phyloP scores from a whole-genome alignment of 2,329 filamentous ascomycete species.

The Acrodontium crateriforme region DNA sequence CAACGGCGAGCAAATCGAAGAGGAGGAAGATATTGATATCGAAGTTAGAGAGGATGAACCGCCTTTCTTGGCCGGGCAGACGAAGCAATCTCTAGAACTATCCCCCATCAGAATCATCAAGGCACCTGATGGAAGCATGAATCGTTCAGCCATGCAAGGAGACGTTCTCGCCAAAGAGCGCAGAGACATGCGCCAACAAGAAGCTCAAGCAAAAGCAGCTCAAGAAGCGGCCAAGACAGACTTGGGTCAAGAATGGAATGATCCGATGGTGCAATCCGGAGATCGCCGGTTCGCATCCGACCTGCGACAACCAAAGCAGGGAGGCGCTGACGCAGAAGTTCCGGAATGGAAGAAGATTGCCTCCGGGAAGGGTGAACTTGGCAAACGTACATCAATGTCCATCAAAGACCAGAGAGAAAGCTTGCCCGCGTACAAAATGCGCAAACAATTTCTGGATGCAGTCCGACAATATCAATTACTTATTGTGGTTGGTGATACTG shows the following conservation, averaged over 20 bases:
- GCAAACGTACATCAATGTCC: constrained; percentile 75
- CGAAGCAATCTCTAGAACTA: constrained; percentile 86
- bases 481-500: constrained; percentile 94
- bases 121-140: constrained; percentile 94
- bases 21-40: constrained; percentile 95
- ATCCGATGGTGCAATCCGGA: constrained; percentile 82
- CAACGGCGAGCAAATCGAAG: constrained; percentile 74
- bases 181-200: constrained; percentile 75
- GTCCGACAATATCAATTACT: constrained; percentile 78
- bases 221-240: constrained; percentile 67
- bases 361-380: constrained; percentile 66
- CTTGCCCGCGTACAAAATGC: constrained; percentile 79
- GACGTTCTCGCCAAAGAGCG: constrained; percentile 79
- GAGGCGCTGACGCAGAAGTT: constrained; percentile 44
- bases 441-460: constrained; percentile 74
- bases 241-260: constrained; percentile 83
- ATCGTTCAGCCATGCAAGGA: constrained; percentile 88
- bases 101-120: constrained; percentile 95
- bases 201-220: constrained; percentile 64
- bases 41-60: constrained; percentile 94
- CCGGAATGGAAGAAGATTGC: constrained; percentile 82
- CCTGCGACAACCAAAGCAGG: constrained; percentile 51
- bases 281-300: constrained; percentile 83
- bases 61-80: constrained; percentile 89
- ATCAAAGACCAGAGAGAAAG: constrained; percentile 92